Evolutionary conservation across 1,284 basidiomycete genomes (phyloP), one percentile per base, ranked within the genome.

Genomic region (Inonotus hispidus): DNA sequence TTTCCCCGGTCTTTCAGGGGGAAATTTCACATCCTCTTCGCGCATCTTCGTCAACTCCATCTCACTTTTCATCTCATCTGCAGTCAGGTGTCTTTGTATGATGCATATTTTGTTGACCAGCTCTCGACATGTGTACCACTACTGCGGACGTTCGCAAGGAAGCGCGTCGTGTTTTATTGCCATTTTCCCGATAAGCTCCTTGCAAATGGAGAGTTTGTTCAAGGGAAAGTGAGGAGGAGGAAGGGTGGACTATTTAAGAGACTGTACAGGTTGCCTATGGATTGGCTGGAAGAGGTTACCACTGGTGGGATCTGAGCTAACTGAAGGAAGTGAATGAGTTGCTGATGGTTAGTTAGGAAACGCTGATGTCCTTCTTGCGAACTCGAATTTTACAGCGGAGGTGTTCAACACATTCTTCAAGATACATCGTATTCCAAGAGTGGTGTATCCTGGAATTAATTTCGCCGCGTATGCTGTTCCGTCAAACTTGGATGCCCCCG

Each of bases 181-280:
- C 96, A 99, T 73, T 99, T 98, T 69, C 96, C 97, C 0, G 95
- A 98, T 75, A 94, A 95, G 71, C 77, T 97, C 0, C 80, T 97
- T n/a, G 82, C 93, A 55, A 79, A 85, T 71, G 92, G 92, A 1
- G 84, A 83, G 21, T 91, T 88, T 65, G 80, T 87, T 1, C 85
- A 88, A 58, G 86, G 71, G 11, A 68, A 67, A 21, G 65, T 72
- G 37, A 69, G 53, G 58, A 76, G 69, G 68, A 79, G 70, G 53
- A 73, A 75, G 11, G 74, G 73, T 0, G 72, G 82, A 2, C 38
- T 87, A 5, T 65, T 94, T 61, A 92, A 93, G 72, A 72, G 79
- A 41, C 52, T 92, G 5, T 99, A 99, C 71, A 82, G 96, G 0
- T 76, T 85, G 59, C 96, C 96, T 0, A 90, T 98, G 78, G 94